These are phyloP conservation scores for Phytopythium cucurbitacearum DNA, from an alignment of 352 stramenopile genomes.

Conservation along the genomic window DNA sequence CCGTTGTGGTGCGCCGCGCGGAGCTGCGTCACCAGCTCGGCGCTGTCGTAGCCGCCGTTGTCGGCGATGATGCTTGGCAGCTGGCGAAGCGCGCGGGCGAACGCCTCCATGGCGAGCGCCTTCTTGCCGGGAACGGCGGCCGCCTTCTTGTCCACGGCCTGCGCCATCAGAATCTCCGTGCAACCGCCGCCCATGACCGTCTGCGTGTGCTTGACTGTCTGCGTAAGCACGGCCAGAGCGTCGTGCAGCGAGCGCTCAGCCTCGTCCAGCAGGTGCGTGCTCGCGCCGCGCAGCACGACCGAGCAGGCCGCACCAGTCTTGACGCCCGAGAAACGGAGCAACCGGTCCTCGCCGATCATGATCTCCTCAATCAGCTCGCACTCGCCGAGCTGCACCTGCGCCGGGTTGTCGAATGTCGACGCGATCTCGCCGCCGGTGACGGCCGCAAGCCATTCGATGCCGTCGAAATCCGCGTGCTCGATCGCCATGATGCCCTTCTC, in stretches of 20 bases:
- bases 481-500: constrained; percentile 98
- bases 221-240: constrained; percentile 95
- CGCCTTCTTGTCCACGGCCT: constrained; percentile 89
- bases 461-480: constrained; percentile 99
- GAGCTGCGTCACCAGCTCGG: constrained; percentile 97
- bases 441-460: constrained; percentile 96
- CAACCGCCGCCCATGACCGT: constrained; percentile 97
- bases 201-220: constrained; percentile 96
- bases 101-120: constrained; percentile 97
- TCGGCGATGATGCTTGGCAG: constrained; percentile 98
- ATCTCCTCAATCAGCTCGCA: constrained; percentile 98
- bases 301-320: constrained; percentile 95
- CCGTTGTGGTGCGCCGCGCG: constrained; percentile 92
- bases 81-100: constrained; percentile 94
- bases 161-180: constrained; percentile 96
- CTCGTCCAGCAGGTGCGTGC: constrained; percentile 97
- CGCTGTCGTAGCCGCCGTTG: constrained; percentile 98
- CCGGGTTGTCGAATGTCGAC: constrained; percentile 98
- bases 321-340: constrained; percentile 97
- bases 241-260: constrained; percentile 99
- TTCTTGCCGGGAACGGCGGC: constrained; percentile 96
- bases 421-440: constrained; percentile 94
- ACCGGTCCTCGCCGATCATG: constrained; percentile 97
- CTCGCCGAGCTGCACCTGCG: constrained; percentile 95
- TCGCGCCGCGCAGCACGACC: constrained; percentile 94